These are phyloP conservation scores for Bipolaris zeicola DNA, from an alignment of 2,329 filamentous ascomycete genomes.

Conservation along the genomic window DNA sequence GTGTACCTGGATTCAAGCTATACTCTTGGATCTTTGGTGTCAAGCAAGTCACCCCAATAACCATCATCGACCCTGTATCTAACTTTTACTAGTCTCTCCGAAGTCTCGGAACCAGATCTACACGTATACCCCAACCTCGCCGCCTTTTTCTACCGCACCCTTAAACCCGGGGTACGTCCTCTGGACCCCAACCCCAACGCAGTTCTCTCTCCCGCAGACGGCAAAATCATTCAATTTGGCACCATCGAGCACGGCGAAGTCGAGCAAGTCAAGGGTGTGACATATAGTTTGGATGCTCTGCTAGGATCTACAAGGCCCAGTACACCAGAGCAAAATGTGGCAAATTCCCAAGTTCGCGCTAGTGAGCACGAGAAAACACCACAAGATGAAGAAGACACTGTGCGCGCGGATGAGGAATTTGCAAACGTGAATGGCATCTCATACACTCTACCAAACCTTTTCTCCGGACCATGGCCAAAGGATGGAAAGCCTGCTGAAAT, in stretches of 20 bases:
- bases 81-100: constrained; percentile 65
- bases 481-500: constrained; percentile 55
- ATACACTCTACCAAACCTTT: constrained; percentile 85
- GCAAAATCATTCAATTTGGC: constrained; percentile 88
- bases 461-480: constrained; percentile 68
- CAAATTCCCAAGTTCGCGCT: constrained; percentile 27
- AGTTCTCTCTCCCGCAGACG: constrained; percentile 86
- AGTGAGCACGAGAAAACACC: constrained; percentile 39
- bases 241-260: constrained; percentile 92
- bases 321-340: constrained; percentile 51
- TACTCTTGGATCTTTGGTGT: constrained; percentile 94
- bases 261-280: constrained; percentile 98
- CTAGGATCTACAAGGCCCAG: constrained; percentile 63
- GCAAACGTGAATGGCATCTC: constrained; percentile 92
- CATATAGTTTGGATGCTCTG: constrained; percentile 92
- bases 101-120: constrained; percentile 86
- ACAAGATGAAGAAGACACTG: constrained; percentile 63
- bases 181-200: constrained; percentile 81
- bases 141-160: constrained; percentile 93
- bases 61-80: constrained; percentile 47
- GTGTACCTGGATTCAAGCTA: constrained; percentile 87
- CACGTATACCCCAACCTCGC: constrained; percentile 91
- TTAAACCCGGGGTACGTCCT: constrained; percentile 87
- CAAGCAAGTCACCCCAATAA: constrained; percentile 53
- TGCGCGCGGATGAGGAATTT: constrained; percentile 88